phyloP scores from a whole-genome alignment of 1,139 yeast species.

The Zhuliangozyma parablackwelliae region DNA sequence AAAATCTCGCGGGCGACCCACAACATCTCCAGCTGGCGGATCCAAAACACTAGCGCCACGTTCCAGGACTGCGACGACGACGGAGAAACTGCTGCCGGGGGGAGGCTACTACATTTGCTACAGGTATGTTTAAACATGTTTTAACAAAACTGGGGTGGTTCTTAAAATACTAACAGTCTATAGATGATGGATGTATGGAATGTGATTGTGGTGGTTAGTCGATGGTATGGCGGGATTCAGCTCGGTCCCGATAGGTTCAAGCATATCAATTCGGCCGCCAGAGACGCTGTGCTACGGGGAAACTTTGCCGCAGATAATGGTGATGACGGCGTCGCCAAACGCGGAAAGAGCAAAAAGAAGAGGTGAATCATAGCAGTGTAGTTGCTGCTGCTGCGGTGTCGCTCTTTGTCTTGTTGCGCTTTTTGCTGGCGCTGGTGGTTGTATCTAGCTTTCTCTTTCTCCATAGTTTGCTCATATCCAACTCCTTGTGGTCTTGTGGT shows the following conservation, averaged over 20 bases:
- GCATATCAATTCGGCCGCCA: conserved; percentile 84
- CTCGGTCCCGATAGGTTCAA: conserved; percentile 92
- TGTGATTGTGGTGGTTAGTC: conserved; percentile 77
- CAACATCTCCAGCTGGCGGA: conserved; percentile 84
- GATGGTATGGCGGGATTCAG: conserved; percentile 95
- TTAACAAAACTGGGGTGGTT: conserved; percentile 19
- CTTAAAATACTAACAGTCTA: background rate
- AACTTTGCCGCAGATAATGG: conserved; percentile 5
- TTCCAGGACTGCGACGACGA: conserved; percentile 92
- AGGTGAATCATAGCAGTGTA: background rate
- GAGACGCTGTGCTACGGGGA: conserved; percentile 75
- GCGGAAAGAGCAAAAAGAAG: conserved; percentile 19
- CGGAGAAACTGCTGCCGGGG: conserved; percentile 97
- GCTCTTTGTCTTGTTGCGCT: conserved; percentile 6
- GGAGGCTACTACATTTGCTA: conserved; percentile 74
- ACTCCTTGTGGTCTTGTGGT: background rate
- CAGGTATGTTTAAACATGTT: conserved; percentile 38
- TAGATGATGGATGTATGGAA: conserved; percentile 78
- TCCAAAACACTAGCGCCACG: conserved; percentile 47
- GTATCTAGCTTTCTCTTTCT: conserved; percentile 18
- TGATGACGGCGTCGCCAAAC: background rate
- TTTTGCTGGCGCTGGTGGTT: conserved; percentile 11
- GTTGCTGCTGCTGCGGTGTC: background rate
- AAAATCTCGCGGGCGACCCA: conserved; percentile 69
- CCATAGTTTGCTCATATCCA: conserved; percentile 16